Conservation (phyloP, 2,329 filamentous ascomycete genomes). For the Neonectria ditissima region DNA sequence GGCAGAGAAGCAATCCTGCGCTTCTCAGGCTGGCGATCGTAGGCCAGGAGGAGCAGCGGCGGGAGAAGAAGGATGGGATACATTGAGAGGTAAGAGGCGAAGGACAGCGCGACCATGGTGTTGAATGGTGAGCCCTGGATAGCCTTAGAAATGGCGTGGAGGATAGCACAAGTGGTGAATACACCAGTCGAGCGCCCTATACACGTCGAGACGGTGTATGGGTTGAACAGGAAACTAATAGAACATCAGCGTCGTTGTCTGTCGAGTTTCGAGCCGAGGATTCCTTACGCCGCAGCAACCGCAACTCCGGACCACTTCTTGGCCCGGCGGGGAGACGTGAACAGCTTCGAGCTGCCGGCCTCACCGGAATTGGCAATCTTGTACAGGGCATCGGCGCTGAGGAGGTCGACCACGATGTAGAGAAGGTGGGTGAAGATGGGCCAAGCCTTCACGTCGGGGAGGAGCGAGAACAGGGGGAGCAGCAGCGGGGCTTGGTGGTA, state of each 20-base stretch:
- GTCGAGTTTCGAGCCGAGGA: slow-evolving; percentile 8
- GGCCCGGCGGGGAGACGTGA: slow-evolving; percentile 80
- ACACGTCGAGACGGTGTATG: slow-evolving; percentile 91
- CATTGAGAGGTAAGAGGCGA: slow-evolving; percentile 91
- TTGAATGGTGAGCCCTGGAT: slow-evolving; percentile 78
- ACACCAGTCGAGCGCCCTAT: slow-evolving; percentile 89
- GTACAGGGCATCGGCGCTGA: slow-evolving; percentile 83
- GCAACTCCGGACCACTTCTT: slow-evolving; percentile 80
- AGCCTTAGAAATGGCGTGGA: slow-evolving; percentile 85
- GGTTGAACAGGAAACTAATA: slow-evolving; percentile 88
- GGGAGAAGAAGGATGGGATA: slow-evolving; percentile 90
- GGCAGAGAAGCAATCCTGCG: slow-evolving; percentile 51
- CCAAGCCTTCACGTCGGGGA: slow-evolving; percentile 76
- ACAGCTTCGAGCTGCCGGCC: slow-evolving; percentile 78
- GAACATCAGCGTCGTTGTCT: slow-evolving; percentile 29
- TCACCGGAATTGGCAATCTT: slow-evolving; percentile 86
- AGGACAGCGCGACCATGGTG: slow-evolving; percentile 84
- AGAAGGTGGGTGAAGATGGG: slow-evolving; percentile 83
- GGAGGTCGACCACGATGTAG: slow-evolving; percentile 83
- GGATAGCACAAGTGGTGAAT: slow-evolving; percentile 89
- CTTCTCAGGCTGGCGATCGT: slow-evolving; percentile 68
- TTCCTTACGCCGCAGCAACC: slow-evolving; percentile 80
- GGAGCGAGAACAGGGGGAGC: slow-evolving; percentile 88
- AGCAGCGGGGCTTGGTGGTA: slow-evolving; percentile 87
- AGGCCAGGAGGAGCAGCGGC: slow-evolving; percentile 83